A percentile compares a stretch with the other conserved stretches of the same genome.
Conservation (phyloP, 208 protist genomes). For the Leishmania tarentolae region DNA sequence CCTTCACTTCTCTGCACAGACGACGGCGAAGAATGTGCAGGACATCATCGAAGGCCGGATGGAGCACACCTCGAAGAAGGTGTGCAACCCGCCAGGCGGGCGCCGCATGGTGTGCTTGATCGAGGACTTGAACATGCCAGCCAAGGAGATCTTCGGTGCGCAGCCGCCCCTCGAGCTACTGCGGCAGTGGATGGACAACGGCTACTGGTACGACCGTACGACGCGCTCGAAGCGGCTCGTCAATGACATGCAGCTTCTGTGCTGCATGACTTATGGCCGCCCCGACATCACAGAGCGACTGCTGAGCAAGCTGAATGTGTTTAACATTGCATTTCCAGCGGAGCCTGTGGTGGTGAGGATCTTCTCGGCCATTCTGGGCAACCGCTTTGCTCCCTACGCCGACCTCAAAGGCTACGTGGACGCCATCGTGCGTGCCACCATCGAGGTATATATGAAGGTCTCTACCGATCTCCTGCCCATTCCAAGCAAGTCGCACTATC, state of each 20-base stretch:
- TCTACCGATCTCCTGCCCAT: conserved; percentile 94
- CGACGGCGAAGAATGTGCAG: conserved; percentile 93
- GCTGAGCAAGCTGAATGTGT: conserved; percentile 94
- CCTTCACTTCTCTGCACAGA: conserved; percentile 97
- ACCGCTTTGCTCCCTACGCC: conserved; percentile 92
- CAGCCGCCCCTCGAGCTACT: conserved; percentile 98
- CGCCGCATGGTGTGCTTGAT: conserved; percentile 96
- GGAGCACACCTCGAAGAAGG: conserved; percentile 97
- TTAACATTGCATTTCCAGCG: conserved; percentile 96
- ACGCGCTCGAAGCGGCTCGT: conserved; percentile 94
- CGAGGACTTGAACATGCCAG: conserved; percentile 99
- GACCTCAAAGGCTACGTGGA: conserved; percentile 93
- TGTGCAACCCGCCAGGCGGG: conserved; percentile 93
- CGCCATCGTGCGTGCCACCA: conserved; percentile 92
- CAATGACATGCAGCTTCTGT: conserved; percentile 97
- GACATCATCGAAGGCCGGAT: conserved; percentile 96
- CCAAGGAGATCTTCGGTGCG: conserved; percentile 97
- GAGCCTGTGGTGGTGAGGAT: conserved; percentile 95
- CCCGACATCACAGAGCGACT: conserved; percentile 94
- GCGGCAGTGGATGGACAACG: conserved; percentile 97
- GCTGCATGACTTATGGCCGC: conserved; percentile 97
- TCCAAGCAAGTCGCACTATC: conserved; percentile 98
- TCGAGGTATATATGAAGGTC: conserved; percentile 95
- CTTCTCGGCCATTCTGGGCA: conserved; percentile 94
- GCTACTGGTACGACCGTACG: conserved; percentile 97